Conservation (phyloP, 129 eudicot species). For the Chrysanthemum lavandulifolium region DNA sequence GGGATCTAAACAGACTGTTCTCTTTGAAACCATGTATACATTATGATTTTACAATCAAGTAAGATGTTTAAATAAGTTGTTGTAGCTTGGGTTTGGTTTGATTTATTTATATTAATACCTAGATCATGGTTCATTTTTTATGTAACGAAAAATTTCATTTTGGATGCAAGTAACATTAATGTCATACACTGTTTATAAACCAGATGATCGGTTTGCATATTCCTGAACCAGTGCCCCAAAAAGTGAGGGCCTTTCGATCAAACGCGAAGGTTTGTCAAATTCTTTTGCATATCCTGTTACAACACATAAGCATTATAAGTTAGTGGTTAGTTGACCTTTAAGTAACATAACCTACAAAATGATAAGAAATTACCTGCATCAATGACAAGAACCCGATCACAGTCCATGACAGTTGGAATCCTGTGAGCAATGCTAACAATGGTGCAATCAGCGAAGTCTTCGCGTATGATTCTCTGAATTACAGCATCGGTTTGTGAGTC, state of each 20-base stretch:
- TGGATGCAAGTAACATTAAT: no score
- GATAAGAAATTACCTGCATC: no score
- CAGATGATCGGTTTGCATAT: conserved; percentile 64
- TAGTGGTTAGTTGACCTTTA: not conserved
- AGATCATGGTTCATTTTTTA: no score
- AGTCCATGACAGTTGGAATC: no score
- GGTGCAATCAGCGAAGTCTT: no score
- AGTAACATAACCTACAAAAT: conserved; percentile 26
- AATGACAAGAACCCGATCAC: no score
- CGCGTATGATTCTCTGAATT: no score
- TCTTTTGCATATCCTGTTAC: conserved; percentile 50
- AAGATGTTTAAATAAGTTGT: conserved; percentile 22
- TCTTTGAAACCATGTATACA: conserved; percentile 8
- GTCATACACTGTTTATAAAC: conserved; percentile 33
- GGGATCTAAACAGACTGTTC: conserved; percentile 42
- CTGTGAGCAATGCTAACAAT: no score
- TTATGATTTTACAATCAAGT: conserved; percentile 20
- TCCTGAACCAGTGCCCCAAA: conserved; percentile 80
- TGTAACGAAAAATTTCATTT: no score
- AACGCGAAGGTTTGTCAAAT: conserved; percentile 50
- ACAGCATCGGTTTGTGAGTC: no score
- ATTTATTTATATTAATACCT: not conserved
- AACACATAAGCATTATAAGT: not conserved
- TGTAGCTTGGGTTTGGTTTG: conserved; percentile 9
- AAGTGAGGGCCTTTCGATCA: conserved; percentile 63